Evolutionary conservation across 2,329 filamentous ascomycete species (phyloP).

Genomic region (Paramyrothecium roridum): DNA sequence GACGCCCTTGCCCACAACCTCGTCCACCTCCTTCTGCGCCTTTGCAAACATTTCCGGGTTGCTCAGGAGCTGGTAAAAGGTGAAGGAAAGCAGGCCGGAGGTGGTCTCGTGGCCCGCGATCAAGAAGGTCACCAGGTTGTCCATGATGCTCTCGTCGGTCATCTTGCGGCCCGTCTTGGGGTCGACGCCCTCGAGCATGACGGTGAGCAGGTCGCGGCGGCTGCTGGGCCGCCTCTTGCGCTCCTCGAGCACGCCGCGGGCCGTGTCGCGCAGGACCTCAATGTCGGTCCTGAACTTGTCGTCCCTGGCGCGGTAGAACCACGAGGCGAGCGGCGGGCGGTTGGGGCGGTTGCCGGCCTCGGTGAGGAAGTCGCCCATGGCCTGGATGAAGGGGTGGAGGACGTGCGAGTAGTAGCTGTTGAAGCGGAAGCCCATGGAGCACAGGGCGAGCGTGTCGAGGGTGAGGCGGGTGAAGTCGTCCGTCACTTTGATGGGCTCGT

Average conservation of each 20-base stretch:
- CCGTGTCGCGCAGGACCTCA: slow-evolving; percentile 46
- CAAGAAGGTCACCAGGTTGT: slow-evolving; percentile 70
- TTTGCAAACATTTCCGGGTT: slow-evolving; percentile 51
- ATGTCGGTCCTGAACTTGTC: slow-evolving; percentile 49
- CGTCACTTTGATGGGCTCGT: slow-evolving; percentile 45
- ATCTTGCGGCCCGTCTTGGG: slow-evolving; percentile 60
- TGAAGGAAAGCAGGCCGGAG: slow-evolving; percentile 58
- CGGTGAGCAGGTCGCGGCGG: slow-evolving; percentile 62
- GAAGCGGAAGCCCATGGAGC: slow-evolving; percentile 57
- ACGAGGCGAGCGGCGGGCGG: slow-evolving; percentile 41
- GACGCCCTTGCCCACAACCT: slow-evolving; percentile 51
- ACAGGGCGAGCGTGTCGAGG: slow-evolving; percentile 60
- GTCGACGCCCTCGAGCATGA: slow-evolving; percentile 63
- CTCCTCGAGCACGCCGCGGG: slow-evolving; percentile 52
- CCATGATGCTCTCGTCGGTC: slow-evolving; percentile 55
- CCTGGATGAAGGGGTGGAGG: slow-evolving; percentile 24
- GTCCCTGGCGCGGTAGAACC: slow-evolving; percentile 39
- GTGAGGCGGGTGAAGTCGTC: slow-evolving; percentile 62
- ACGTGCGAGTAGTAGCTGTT: slow-evolving; percentile 52
- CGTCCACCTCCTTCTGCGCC: slow-evolving; percentile 61
- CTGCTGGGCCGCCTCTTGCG: slow-evolving; percentile 47
- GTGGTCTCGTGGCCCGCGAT: slow-evolving; percentile 66
- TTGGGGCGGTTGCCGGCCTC: slow-evolving; percentile 49
- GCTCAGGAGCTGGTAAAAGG: slow-evolving; percentile 57
- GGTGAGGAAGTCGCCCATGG: slow-evolving; percentile 58